Evolutionary conservation across 306 rosid genomes (phyloP).

Genomic region (Coriaria nepalensis): DNA sequence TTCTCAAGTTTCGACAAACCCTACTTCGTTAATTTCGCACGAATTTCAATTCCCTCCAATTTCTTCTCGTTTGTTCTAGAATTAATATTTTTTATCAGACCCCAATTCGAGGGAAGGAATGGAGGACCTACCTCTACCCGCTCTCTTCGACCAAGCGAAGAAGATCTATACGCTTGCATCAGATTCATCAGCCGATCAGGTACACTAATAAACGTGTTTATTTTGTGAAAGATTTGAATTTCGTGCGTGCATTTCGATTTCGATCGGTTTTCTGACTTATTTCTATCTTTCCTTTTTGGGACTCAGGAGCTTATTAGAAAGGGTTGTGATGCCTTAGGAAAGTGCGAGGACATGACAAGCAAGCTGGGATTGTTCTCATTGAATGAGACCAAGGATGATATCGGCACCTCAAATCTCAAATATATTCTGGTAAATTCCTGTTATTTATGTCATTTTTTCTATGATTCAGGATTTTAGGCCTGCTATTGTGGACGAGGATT

Average conservation of each 20-base stretch:
- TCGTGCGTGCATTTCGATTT: too few relatives aligned
- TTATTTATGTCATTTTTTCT: neutral
- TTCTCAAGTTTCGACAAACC: too few relatives aligned
- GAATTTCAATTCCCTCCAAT: too few relatives aligned
- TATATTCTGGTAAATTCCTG: constrained; percentile 52
- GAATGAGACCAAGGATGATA: constrained; percentile 89
- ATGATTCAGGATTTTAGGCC: too few relatives aligned
- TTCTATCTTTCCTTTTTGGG: constrained; percentile 2
- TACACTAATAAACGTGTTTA: constrained; percentile 3
- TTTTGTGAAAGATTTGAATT: neutral
- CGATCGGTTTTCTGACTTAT: constrained; percentile 2
- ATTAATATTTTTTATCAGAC: too few relatives aligned
- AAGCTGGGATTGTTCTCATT: constrained; percentile 73
- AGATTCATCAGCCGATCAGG: constrained; percentile 69
- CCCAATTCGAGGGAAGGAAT: neutral
- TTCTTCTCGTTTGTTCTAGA: too few relatives aligned
- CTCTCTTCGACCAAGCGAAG: constrained; percentile 67
- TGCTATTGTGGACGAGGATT: too few relatives aligned
- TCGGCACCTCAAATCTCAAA: constrained; percentile 69
- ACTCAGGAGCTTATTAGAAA: constrained; percentile 52
- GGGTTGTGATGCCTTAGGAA: constrained; percentile 46
- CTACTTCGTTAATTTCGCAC: too few relatives aligned
- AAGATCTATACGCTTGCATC: constrained; percentile 56
- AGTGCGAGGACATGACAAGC: constrained; percentile 73
- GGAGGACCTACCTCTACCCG: constrained; percentile 66